Evolutionary conservation across 1,284 basidiomycete genomes (phyloP).

Genomic region (Sporisorium scitamineum): DNA sequence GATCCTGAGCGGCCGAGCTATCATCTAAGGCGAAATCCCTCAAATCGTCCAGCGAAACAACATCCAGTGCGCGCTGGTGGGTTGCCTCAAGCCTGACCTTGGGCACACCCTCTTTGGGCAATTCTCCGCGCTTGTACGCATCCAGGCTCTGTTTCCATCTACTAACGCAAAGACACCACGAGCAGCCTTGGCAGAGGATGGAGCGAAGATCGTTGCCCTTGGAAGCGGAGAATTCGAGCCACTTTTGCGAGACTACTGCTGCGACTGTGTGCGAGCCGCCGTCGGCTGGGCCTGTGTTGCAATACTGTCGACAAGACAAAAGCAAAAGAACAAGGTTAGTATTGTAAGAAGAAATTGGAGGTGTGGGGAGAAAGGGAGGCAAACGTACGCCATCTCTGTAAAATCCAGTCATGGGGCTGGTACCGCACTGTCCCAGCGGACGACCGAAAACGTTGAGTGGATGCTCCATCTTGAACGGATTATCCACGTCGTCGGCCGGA

Average conservation of each 20-base stretch:
- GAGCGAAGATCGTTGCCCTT: conserved; percentile 58
- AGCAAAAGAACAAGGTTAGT: background rate
- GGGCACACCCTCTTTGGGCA: conserved; percentile 70
- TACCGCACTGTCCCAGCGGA: conserved; percentile 48
- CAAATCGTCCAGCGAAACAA: conserved; percentile 49
- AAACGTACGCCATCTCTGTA: conserved; percentile 53
- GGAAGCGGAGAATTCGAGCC: conserved; percentile 51
- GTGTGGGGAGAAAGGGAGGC: background rate
- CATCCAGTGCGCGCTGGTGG: conserved; percentile 44
- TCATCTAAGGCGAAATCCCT: conserved; percentile 35
- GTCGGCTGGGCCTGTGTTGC: conserved; percentile 55
- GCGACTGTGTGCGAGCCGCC: conserved; percentile 56
- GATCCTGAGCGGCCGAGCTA: conserved; percentile 14
- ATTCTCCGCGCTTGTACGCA: conserved; percentile 84
- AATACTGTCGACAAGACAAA: conserved; percentile 20
- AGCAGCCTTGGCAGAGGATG: conserved; percentile 53
- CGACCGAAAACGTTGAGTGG: conserved; percentile 55
- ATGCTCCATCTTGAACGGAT: conserved; percentile 51
- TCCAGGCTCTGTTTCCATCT: conserved; percentile 77
- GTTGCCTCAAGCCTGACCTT: conserved; percentile 54
- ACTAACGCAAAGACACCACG: conserved; percentile 58
- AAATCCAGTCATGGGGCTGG: conserved; percentile 55
- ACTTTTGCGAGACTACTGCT: conserved; percentile 52
- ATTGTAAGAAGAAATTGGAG: background rate
- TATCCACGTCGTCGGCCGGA: conserved; percentile 6